Evolutionary conservation across 2,329 filamentous ascomycete species (phyloP).

Genomic region (Sporothrix variecibatus): DNA sequence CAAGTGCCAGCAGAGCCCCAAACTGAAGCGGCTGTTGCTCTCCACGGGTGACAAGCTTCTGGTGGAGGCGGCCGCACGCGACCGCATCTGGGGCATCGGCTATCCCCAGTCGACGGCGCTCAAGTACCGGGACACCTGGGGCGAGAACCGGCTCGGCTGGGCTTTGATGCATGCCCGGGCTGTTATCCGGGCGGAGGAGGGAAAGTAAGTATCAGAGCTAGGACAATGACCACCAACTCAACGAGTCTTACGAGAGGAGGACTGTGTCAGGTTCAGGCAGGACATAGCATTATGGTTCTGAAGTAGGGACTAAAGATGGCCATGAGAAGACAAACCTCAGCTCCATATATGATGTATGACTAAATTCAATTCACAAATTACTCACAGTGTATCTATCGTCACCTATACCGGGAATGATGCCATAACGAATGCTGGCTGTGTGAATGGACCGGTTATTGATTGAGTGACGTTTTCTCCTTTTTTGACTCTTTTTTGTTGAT

Average conservation of each 20-base stretch:
- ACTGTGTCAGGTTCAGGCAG: neutral
- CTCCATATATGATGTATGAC: neutral
- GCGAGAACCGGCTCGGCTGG: constrained; percentile 64
- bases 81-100: constrained; percentile 68
- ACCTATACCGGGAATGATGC: neutral
- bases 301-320: neutral
- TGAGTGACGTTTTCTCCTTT: neutral
- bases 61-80: constrained; percentile 62
- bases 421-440: neutral
- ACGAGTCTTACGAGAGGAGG: no score
- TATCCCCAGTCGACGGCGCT: constrained; percentile 55
- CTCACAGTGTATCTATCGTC: neutral
- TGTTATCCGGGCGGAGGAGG: constrained; percentile 49
- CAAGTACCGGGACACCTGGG: constrained; percentile 55
- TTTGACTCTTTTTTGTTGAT: neutral
- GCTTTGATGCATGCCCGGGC: constrained; percentile 60
- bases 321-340: neutral
- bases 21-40: constrained; percentile 53
- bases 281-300: neutral
- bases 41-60: constrained; percentile 61
- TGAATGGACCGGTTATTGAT: neutral
- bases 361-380: neutral
- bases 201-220: neutral
- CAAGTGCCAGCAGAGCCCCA: constrained; percentile 58
- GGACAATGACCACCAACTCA: no score